Base-by-base conservation (phyloP, 495 filamentous ascomycete genomes). In the Podospora appendiculata region DNA sequence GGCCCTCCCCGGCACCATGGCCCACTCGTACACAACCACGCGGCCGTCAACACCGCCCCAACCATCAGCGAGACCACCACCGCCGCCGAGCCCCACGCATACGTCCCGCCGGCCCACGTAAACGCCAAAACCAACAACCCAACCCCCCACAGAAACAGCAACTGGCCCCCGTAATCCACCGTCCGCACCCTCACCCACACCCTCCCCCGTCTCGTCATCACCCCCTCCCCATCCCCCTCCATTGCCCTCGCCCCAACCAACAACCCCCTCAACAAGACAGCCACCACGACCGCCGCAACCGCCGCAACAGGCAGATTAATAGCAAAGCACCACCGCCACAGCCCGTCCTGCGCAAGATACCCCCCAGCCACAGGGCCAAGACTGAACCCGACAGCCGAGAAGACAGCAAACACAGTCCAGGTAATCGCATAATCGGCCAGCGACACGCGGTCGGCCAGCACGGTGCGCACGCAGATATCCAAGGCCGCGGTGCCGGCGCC, bases 291-390 rank as follows among this genome's bases (percentile, higher is more conserved):
- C 13, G 74, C 53, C 9, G 66, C 68, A 9, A 71, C 50, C 17
- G 64, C 60, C 6, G 63, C 67, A 41, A 83, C 70, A 8, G 76
- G 76, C 5, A 83, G 64, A 18, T 78, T 74, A 35, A 85, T 73
- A 8, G 71, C 76, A 57, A 85, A 85, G 56, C 78, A 81, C 68
- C 79, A 83, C 25, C 80, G 61, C 79, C 80, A 83, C 34, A 65
- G 77, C 1, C 63, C 65, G 45, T 70, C 36, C n/a, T n/a, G n/a
- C 9, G 71, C 68, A 14, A 74, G 57, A 40, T 59, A 63, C 7
- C 63, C 63, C 11, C 80, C 80, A 16, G 80, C 66, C 14, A 80
- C 72, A 0, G 81, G 82, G 0, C 82, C 80, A 14, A 81, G 53
- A 0, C 72, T 70, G 54, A 78, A 83, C 13, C 71, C 71, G 6